These are phyloP conservation scores for Claviceps spartinae DNA, from an alignment of 2,329 filamentous ascomycete genomes.

Conservation along the genomic window DNA sequence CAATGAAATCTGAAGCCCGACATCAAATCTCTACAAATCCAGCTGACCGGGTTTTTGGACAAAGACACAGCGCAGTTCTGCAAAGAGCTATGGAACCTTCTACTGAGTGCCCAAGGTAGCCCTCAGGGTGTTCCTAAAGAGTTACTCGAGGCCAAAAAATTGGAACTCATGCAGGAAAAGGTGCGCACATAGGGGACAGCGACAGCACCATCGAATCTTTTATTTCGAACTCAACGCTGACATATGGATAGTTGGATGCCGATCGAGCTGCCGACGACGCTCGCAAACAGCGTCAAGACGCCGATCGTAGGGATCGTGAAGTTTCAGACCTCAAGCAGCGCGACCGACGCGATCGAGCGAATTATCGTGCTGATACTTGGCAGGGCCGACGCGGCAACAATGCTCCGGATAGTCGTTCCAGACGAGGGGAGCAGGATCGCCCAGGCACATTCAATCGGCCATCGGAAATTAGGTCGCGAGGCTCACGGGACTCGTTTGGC, in stretches of 20 bases:
- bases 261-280: slow-evolving; percentile 69
- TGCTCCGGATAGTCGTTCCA: slow-evolving; percentile 29
- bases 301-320: slow-evolving; percentile 58
- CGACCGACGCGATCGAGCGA: slow-evolving; percentile 41
- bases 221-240: slow-evolving; percentile 1
- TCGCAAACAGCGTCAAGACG: slow-evolving; percentile 56
- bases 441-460: slow-evolving; percentile 33
- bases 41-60: slow-evolving; percentile 87
- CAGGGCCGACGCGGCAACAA: slow-evolving; percentile 40
- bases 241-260: slow-evolving; percentile 51
- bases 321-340: slow-evolving; percentile 53
- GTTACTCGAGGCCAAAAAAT: slow-evolving; percentile 88
- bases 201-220: neutral
- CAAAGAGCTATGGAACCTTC: slow-evolving; percentile 84
- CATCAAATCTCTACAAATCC: slow-evolving; percentile 89
- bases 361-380: slow-evolving; percentile 40
- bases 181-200: slow-evolving; percentile 30
- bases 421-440: slow-evolving; percentile 29
- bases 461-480: slow-evolving; percentile 29
- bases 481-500: slow-evolving; percentile 29
- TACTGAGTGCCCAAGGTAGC: slow-evolving; percentile 78
- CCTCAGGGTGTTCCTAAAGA: slow-evolving; percentile 89
- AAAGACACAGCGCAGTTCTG: slow-evolving; percentile 83
- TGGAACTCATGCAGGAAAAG: slow-evolving; percentile 90
- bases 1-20: slow-evolving; percentile 53